These are phyloP conservation scores for Daldinia bambusicola DNA, from an alignment of 495 filamentous ascomycete species.

Conservation along the genomic window DNA sequence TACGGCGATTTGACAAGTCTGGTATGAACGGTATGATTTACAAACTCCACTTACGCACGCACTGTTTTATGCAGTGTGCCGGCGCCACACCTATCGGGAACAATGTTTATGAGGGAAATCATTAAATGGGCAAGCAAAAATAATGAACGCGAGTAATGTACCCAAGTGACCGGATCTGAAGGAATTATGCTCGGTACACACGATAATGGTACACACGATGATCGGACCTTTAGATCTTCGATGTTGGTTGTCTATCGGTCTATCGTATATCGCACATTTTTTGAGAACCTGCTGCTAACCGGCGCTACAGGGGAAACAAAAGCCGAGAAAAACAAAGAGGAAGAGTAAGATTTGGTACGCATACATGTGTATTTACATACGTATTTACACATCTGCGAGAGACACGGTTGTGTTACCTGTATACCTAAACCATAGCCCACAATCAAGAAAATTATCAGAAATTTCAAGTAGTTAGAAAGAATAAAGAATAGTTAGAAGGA, in stretches of 20 bases:
- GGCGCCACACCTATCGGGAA: conserved; percentile 40
- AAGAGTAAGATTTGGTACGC: background rate
- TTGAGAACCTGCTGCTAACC: background rate
- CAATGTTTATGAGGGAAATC: conserved; percentile 43
- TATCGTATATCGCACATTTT: background rate
- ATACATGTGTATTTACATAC: no score
- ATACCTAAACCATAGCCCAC: conserved; percentile 16
- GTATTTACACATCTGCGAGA: conserved; percentile 3
- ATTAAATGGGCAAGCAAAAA: conserved; percentile 28
- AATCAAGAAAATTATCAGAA: conserved; percentile 3
- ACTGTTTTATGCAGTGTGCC: conserved; percentile 43
- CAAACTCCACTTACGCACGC: conserved; percentile 40
- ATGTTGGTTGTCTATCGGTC: conserved; percentile 26
- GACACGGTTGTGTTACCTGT: conserved; percentile 10
- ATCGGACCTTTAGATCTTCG: conserved; percentile 31
- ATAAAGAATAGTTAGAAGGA: background rate
- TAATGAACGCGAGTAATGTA: conserved; percentile 37
- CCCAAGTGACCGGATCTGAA: conserved; percentile 23
- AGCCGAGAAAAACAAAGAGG: no score
- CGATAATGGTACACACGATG: conserved; percentile 14
- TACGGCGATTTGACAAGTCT: conserved; percentile 31
- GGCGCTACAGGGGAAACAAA: background rate
- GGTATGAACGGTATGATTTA: conserved; percentile 44
- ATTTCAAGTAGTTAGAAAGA: background rate
- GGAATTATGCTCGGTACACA: conserved; percentile 24